Percentiles rank a stretch among this genome's conserved stretches.
phyloP scores from a whole-genome alignment of 768 basidiomycete genomes.

The Hortiboletus flavorubellus region DNA sequence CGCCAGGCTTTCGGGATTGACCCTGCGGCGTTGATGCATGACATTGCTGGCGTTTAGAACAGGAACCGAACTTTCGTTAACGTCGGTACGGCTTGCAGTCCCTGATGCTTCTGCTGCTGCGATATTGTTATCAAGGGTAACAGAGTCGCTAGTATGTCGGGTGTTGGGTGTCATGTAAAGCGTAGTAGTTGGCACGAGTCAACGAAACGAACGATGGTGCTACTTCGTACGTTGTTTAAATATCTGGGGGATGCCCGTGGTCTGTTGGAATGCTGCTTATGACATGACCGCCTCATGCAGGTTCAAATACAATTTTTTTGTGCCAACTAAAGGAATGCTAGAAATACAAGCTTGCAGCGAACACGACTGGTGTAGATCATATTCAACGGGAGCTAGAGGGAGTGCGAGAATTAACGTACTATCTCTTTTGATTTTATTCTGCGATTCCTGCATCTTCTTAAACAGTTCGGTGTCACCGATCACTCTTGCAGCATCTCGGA shows the following conservation, averaged over 20 bases:
- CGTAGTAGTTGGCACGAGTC: neutral
- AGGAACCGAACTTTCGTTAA: neutral
- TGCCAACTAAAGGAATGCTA: conserved; percentile 31
- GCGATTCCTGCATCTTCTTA: conserved; percentile 97
- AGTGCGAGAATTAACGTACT: conserved; percentile 54
- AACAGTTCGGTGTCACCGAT: conserved; percentile 95
- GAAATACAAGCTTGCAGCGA: conserved; percentile 86
- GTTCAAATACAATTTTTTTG: neutral
- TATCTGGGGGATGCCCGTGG: conserved; percentile 4
- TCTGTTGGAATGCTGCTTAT: conserved; percentile 21
- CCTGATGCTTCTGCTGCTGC: conserved; percentile 1
- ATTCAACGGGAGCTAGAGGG: conserved; percentile 3
- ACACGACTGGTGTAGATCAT: conserved; percentile 55
- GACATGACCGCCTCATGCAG: conserved; percentile 1
- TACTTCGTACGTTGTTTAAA: conserved; percentile 11
- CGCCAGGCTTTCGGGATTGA: conserved; percentile 71
- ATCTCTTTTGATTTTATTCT: conserved; percentile 91
- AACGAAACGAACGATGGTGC: neutral
- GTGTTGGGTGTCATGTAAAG: conserved; percentile 9
- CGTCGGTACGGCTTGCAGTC: conserved; percentile 9
- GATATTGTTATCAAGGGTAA: neutral
- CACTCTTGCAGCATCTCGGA: conserved; percentile 93
- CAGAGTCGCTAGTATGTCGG: neutral
- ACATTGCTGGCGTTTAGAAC: conserved; percentile 4
- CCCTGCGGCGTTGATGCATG: conserved; percentile 39